Evolutionary conservation across 129 eudicot species (phyloP).

Genomic region (Chrysanthemum lavandulifolium): DNA sequence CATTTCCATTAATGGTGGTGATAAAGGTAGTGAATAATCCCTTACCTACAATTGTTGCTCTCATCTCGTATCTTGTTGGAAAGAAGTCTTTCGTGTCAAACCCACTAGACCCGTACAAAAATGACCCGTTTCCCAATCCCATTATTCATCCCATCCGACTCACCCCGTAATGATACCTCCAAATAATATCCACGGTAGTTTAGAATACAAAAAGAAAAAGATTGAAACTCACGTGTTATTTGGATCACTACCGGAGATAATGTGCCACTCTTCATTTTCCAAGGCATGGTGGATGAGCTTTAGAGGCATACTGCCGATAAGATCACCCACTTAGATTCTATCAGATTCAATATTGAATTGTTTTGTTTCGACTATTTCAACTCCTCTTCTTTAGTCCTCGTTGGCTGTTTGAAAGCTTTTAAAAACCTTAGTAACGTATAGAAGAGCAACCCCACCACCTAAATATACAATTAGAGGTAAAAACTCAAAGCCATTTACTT

Average conservation of each 20-base stretch:
- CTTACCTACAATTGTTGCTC: slow-evolving; percentile 9
- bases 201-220: neutral
- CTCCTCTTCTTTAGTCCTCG: slow-evolving; percentile 81
- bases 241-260: slow-evolving; percentile 95
- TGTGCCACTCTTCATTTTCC: slow-evolving; percentile 93
- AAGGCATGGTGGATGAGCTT: slow-evolving; percentile 88
- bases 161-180: too few relatives aligned
- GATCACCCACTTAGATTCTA: slow-evolving; percentile 97
- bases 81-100: neutral
- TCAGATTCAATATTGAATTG: slow-evolving; percentile 58
- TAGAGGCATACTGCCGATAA: slow-evolving; percentile 80
- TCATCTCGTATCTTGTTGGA: too few relatives aligned
- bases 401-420: slow-evolving; percentile 64
- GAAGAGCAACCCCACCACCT: slow-evolving; percentile 97
- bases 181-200: neutral
- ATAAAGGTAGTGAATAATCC: neutral
- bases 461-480: slow-evolving; percentile 9
- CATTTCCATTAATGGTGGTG: neutral
- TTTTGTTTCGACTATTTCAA: slow-evolving; percentile 80
- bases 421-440: slow-evolving; percentile 77
- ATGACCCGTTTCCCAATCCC: neutral
- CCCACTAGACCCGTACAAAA: neutral
- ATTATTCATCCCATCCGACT: neutral
- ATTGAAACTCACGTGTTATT: slow-evolving; percentile 83
- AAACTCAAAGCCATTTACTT: neutral